Conservation (phyloP, 2,329 filamentous ascomycete genomes). For the Purpureocillium lavendulum region DNA sequence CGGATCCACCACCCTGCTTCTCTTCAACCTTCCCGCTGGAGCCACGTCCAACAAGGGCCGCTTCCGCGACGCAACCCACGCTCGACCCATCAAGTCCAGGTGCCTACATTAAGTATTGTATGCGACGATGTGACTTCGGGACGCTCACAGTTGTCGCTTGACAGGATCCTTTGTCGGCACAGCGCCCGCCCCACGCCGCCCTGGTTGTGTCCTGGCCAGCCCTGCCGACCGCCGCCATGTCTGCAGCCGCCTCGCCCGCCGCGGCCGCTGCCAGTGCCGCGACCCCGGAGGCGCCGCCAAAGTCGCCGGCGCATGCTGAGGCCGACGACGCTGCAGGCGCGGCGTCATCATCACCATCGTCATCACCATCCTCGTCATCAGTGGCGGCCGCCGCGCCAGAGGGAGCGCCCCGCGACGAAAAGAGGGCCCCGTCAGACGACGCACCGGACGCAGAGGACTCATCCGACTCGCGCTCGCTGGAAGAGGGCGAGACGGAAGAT, state of each 20-base stretch:
- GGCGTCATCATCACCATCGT: too few species aligned
- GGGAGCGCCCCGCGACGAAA: too few species aligned
- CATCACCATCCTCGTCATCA: too few species aligned
- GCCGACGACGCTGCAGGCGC: neutral
- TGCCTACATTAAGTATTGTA: slow-evolving; percentile 26
- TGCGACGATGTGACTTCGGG: slow-evolving; percentile 19
- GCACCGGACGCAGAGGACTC: too few species aligned
- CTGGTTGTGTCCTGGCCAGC: neutral
- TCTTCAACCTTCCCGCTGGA: neutral
- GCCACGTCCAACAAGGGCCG: too few species aligned
- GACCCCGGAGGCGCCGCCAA: neutral
- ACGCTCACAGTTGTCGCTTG: slow-evolving; percentile 22
- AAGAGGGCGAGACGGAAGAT: slow-evolving; percentile 4
- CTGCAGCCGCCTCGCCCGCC: neutral
- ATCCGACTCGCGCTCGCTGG: too few species aligned
- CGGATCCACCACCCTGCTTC: neutral
- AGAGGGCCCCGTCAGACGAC: too few species aligned
- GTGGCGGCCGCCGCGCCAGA: too few species aligned
- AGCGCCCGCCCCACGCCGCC: neutral
- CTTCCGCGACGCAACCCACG: too few species aligned
- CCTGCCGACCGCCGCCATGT: neutral
- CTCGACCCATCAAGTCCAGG: slow-evolving; percentile 12
- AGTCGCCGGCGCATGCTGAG: slow-evolving; percentile 8
- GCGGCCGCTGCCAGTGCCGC: too few species aligned
- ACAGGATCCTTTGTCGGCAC: neutral